Percentiles rank a stretch among this genome's conserved stretches.
These are phyloP conservation scores for Puccinia coronata DNA, from an alignment of 1,284 basidiomycete genomes.

Conservation along the genomic window DNA sequence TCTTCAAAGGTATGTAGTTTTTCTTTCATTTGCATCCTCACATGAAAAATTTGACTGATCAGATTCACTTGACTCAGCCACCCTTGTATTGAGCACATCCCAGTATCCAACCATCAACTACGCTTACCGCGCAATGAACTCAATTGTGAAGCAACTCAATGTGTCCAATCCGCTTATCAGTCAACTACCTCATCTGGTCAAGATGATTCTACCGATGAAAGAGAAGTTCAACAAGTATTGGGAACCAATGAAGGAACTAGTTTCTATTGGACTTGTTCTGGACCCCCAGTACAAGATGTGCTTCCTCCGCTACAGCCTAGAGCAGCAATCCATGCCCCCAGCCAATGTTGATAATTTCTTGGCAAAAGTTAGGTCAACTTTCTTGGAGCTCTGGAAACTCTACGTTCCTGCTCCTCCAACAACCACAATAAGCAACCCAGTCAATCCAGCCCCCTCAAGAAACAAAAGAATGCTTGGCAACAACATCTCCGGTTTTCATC, in stretches of 20 bases:
- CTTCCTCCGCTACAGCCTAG: neutral
- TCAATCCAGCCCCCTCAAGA: too few species aligned
- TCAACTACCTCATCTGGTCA: too few species aligned
- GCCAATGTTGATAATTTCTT: neutral
- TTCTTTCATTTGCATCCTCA: too few species aligned
- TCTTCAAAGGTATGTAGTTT: neutral
- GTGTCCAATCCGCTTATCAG: neutral
- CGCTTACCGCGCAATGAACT: neutral
- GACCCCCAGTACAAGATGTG: neutral
- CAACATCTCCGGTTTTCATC: too few species aligned
- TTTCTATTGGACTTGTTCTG: neutral
- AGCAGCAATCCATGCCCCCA: neutral
- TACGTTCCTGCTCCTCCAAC: neutral
- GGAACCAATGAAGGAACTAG: neutral
- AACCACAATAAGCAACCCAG: too few species aligned
- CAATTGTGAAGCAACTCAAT: neutral
- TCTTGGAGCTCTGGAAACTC: neutral
- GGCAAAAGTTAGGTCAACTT: neutral
- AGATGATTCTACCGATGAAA: neutral
- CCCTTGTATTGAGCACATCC: neutral
- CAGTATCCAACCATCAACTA: neutral
- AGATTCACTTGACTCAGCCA: neutral
- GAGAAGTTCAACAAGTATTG: slow-evolving; percentile 3
- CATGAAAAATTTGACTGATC: neutral
- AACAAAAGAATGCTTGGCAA: too few species aligned